A percentile compares a stretch with the other conserved stretches of the same genome.
phyloP scores from a whole-genome alignment of 345 rosid genomes.

The Lenwebbia sp. region DNA sequence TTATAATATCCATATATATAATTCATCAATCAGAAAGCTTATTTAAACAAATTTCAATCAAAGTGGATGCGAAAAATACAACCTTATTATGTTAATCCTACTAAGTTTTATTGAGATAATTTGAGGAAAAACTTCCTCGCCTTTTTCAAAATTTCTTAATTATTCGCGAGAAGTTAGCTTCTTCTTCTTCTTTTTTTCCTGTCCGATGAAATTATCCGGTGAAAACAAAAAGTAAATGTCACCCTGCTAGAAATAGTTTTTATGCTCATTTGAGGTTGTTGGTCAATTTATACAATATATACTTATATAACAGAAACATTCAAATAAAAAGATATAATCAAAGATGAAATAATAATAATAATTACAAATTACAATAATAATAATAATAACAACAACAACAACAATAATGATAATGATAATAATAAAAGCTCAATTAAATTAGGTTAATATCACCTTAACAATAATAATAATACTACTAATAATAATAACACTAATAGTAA shows the following conservation, averaged over 20 bases:
- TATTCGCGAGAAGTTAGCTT: neutral
- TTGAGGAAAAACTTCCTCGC: neutral
- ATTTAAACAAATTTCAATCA: neutral
- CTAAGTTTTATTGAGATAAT: neutral
- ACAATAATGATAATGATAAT: neutral
- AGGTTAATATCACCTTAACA: too few relatives aligned
- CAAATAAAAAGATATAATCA: neutral
- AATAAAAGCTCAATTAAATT: neutral
- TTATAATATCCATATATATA: neutral
- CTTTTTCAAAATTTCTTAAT: neutral
- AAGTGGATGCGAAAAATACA: neutral
- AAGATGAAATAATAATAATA: neutral
- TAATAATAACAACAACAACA: too few relatives aligned
- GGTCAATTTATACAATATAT: neutral
- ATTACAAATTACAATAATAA: too few relatives aligned
- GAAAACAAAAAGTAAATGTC: neutral
- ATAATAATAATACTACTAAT: neutral
- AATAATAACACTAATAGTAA: too few relatives aligned
- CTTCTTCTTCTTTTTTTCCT: neutral
- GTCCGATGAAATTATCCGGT: neutral
- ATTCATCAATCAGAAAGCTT: neutral
- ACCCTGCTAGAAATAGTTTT: neutral
- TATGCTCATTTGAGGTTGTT: neutral
- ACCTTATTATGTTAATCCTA: neutral
- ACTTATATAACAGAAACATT: neutral